Percentiles rank a stretch among this genome's conserved stretches.
phyloP scores from a whole-genome alignment of 2,329 filamentous ascomycete species.

The Aurifilum marmelostoma region DNA sequence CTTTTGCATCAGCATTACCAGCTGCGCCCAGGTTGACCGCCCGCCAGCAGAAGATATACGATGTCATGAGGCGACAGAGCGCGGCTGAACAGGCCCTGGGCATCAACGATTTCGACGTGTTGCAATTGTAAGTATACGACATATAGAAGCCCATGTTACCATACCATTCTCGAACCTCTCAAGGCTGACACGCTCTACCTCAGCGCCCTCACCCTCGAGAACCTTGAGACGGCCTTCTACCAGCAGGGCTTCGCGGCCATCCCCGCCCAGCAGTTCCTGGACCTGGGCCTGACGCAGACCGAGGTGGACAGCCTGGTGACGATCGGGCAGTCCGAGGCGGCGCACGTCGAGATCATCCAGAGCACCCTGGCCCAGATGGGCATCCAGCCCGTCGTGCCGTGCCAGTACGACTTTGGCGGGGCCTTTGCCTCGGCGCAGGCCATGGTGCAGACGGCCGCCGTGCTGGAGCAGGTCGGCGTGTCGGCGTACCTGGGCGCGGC shows the following conservation, averaged over 20 bases:
- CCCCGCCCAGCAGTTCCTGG: conserved; percentile 64
- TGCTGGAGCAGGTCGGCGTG: conserved; percentile 74
- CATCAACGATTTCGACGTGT: conserved; percentile 57
- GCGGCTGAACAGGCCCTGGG: conserved; percentile 50
- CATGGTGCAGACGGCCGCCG: conserved; percentile 71
- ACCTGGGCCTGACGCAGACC: conserved; percentile 58
- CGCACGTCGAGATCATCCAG: conserved; percentile 64
- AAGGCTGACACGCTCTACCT: conserved; percentile 27
- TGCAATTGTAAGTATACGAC: conserved; percentile 60
- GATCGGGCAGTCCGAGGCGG: conserved; percentile 65
- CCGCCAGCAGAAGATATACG: conserved; percentile 51
- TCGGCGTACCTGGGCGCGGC: conserved; percentile 76
- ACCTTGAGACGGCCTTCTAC: conserved; percentile 76
- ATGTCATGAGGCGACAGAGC: conserved; percentile 54
- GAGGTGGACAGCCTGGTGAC: conserved; percentile 64
- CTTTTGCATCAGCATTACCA: conserved; percentile 52
- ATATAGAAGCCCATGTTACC: no score
- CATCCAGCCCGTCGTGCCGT: conserved; percentile 67
- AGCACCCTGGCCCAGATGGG: conserved; percentile 64
- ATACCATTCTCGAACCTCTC: no score
- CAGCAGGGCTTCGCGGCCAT: conserved; percentile 71
- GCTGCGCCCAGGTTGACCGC: conserved; percentile 47
- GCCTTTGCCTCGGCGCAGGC: conserved; percentile 62
- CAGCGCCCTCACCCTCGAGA: conserved; percentile 73
- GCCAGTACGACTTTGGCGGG: conserved; percentile 69